phyloP scores from a whole-genome alignment of 2,329 filamentous ascomycete species.

The Fusarium sp. region DNA sequence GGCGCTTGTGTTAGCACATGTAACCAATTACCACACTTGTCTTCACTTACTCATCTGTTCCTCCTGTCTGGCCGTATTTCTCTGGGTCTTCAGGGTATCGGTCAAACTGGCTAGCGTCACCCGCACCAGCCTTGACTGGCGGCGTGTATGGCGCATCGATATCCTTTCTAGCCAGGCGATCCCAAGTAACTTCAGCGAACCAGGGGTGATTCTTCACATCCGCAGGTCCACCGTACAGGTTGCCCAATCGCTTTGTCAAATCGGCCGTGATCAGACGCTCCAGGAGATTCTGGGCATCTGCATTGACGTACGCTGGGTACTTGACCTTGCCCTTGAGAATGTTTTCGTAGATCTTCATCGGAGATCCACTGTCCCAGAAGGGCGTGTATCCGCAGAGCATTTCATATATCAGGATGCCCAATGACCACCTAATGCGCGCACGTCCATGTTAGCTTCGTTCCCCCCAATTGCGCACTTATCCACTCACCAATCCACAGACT shows the following conservation, averaged over 20 bases:
- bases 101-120: slow-evolving; percentile 97
- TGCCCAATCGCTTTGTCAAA: slow-evolving; percentile 93
- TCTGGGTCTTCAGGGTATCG: slow-evolving; percentile 98
- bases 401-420: slow-evolving; percentile 98
- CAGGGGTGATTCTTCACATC: slow-evolving; percentile 97
- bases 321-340: slow-evolving; percentile 96
- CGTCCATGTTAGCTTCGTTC: slow-evolving; percentile 11
- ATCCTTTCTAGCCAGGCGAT: slow-evolving; percentile 91
- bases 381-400: slow-evolving; percentile 99
- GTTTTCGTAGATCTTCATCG: slow-evolving; percentile 99
- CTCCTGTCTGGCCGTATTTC: slow-evolving; percentile 79
- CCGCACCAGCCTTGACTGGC: slow-evolving; percentile 91
- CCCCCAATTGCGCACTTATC: not conserved
- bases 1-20: slow-evolving; percentile 30
- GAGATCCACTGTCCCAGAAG: slow-evolving; percentile 97
- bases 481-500: slow-evolving; percentile 96
- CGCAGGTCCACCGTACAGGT: slow-evolving; percentile 88
- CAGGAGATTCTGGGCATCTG: slow-evolving; percentile 92
- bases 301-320: slow-evolving; percentile 95
- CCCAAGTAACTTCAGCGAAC: slow-evolving; percentile 99
- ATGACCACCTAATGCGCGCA: slow-evolving; percentile 82
- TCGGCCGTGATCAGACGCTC: slow-evolving; percentile 94
- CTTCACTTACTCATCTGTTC: slow-evolving; percentile 82
- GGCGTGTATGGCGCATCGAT: slow-evolving; percentile 99
- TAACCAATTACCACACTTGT: not conserved